Evolutionary conservation across 2,329 filamentous ascomycete genomes (phyloP).

Genomic region (Exophiala alcalophila): DNA sequence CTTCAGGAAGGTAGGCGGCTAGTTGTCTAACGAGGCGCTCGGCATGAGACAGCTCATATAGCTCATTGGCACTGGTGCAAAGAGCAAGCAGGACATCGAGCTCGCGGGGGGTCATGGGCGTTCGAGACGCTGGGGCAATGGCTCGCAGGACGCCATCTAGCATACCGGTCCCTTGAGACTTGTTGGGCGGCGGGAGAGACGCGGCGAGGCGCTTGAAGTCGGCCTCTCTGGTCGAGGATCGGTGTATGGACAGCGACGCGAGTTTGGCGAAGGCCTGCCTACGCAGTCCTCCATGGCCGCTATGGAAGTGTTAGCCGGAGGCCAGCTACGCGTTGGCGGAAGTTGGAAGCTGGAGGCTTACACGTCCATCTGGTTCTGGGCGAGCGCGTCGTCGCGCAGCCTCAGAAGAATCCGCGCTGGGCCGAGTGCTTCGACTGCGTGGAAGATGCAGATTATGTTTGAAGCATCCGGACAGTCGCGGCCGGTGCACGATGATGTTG

Average conservation of each 20-base stretch:
- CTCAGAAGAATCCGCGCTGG: constrained; percentile 1
- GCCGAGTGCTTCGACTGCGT: too few relatives aligned
- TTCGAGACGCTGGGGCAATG: constrained; percentile 38
- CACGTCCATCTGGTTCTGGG: constrained; percentile 22
- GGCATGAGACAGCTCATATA: constrained; percentile 69
- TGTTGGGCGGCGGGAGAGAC: constrained; percentile 32
- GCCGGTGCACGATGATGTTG: too few relatives aligned
- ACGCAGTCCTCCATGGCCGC: constrained; percentile 34
- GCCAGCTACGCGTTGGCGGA: background rate
- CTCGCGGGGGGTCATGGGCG: constrained; percentile 68
- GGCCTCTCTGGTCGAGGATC: constrained; percentile 30
- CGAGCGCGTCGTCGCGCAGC: constrained; percentile 7
- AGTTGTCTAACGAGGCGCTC: constrained; percentile 76
- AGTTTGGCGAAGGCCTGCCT: constrained; percentile 45
- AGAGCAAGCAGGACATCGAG: constrained; percentile 87
- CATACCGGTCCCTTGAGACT: constrained; percentile 31
- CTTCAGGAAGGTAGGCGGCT: constrained; percentile 79
- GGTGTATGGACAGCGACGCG: constrained; percentile 41
- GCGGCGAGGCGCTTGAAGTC: constrained; percentile 39
- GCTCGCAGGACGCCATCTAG: constrained; percentile 39
- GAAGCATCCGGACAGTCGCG: too few relatives aligned
- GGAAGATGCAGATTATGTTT: constrained; percentile 1
- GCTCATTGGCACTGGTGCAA: constrained; percentile 79
- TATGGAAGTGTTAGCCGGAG: constrained; percentile 10
- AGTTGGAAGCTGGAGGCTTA: constrained; percentile 4